Percentiles rank a stretch among this genome's conserved stretches.
phyloP scores from a whole-genome alignment of 495 filamentous ascomycete genomes.

The Aspergillus sclerotiicarbonarius region DNA sequence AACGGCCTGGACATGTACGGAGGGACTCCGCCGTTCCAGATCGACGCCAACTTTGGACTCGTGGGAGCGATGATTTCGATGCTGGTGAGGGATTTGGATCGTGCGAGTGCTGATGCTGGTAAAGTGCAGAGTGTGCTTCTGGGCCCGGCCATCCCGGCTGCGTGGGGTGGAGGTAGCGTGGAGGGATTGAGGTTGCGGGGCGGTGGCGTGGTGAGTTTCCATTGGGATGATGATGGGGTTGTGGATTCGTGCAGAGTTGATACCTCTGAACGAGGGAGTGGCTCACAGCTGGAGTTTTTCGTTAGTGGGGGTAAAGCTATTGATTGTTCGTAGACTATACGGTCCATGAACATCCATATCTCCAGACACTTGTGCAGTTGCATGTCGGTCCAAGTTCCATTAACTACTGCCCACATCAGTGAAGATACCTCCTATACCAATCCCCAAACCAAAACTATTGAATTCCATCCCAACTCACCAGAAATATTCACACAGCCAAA shows the following conservation, averaged over 20 bases:
- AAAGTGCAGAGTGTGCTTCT: slow-evolving; percentile 30
- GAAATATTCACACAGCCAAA: too few species aligned
- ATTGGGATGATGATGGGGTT: slow-evolving; percentile 35
- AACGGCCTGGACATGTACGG: slow-evolving; percentile 50
- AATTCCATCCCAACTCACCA: too few species aligned
- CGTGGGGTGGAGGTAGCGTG: slow-evolving; percentile 37
- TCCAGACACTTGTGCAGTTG: too few species aligned
- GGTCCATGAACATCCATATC: too few species aligned
- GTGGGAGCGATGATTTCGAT: slow-evolving; percentile 45
- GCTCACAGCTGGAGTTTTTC: neutral
- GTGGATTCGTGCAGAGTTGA: neutral
- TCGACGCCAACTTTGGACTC: slow-evolving; percentile 56
- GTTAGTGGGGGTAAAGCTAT: neutral
- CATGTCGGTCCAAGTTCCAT: too few species aligned
- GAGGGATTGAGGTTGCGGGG: slow-evolving; percentile 39
- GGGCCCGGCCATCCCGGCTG: slow-evolving; percentile 41
- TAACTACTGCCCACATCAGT: too few species aligned
- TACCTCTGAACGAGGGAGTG: neutral
- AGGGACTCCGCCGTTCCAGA: slow-evolving; percentile 46
- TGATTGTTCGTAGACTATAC: too few species aligned
- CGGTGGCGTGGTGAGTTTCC: slow-evolving; percentile 37
- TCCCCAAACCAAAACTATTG: too few species aligned
- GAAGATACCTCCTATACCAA: too few species aligned
- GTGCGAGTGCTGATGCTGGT: slow-evolving; percentile 11
- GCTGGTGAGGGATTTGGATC: slow-evolving; percentile 42